Conservation (phyloP, 140 eudicot genomes). For the Bidens hawaiensis region DNA sequence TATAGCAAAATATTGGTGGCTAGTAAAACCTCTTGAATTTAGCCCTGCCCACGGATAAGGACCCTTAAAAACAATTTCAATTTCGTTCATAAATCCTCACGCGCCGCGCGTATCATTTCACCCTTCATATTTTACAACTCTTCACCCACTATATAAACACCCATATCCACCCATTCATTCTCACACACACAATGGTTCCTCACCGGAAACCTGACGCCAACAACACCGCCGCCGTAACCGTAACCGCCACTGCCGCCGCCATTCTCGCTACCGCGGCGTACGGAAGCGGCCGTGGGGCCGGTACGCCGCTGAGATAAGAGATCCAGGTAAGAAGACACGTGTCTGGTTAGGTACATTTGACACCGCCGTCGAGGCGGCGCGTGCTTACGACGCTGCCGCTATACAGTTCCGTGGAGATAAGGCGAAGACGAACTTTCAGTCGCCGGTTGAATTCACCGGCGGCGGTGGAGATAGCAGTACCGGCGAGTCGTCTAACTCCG, state of each 20-base stretch:
- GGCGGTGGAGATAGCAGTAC: no score
- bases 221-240: conserved; percentile 5
- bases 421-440: conserved; percentile 55
- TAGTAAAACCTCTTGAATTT: conserved; percentile 46
- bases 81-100: conserved; percentile 26
- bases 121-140: no score
- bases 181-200: conserved; percentile 37
- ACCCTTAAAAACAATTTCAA: conserved; percentile 45
- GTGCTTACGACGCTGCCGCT: conserved; percentile 55
- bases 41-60: conserved; percentile 61
- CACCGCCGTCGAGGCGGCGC: conserved; percentile 56
- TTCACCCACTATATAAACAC: conserved; percentile 35
- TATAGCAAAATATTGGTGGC: conserved; percentile 36
- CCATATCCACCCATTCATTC: conserved; percentile 12
- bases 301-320: conserved; percentile 64
- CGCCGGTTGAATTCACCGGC: conserved; percentile 21
- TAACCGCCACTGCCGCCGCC: conserved; percentile 9
- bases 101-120: no score
- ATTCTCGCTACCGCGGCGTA: conserved; percentile 49
- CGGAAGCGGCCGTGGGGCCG: conserved; percentile 71
- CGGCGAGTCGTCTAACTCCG: no score
- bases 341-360: conserved; percentile 69
- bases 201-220: conserved; percentile 38
- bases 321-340: conserved; percentile 59
- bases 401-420: conserved; percentile 53